Conservation (phyloP, 306 rosid species). For the Vigna trinervia region DNA sequence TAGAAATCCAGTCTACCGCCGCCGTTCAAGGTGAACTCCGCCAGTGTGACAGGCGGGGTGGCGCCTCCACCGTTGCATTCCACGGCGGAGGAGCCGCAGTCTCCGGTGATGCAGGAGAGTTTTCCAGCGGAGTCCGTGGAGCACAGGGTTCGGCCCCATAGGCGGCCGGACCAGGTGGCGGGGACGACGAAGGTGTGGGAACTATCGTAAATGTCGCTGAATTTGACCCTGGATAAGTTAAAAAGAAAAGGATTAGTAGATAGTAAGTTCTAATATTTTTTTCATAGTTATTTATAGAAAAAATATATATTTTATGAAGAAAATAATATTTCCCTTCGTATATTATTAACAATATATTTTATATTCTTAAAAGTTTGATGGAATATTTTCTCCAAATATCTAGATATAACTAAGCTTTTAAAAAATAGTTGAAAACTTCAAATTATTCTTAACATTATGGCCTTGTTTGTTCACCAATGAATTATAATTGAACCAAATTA, state of each 20-base stretch:
- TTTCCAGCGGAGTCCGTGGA: constrained; percentile 51
- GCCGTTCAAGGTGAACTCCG: constrained; percentile 73
- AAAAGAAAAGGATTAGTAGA: too few species aligned
- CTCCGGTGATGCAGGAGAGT: constrained; percentile 69
- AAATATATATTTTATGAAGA: too few species aligned
- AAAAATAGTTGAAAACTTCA: too few species aligned
- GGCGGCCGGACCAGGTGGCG: constrained; percentile 75
- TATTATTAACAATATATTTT: too few species aligned
- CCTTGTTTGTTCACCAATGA: too few species aligned
- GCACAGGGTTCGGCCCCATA: constrained; percentile 78
- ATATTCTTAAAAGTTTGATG: too few species aligned
- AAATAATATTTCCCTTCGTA: too few species aligned
- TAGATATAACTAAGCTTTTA: too few species aligned
- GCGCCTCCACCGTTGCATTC: constrained; percentile 64
- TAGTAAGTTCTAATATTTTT: background rate
- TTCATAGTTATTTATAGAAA: too few species aligned
- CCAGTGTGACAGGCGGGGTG: constrained; percentile 61
- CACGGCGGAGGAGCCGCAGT: constrained; percentile 63
- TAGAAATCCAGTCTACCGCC: constrained; percentile 71
- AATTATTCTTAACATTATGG: too few species aligned
- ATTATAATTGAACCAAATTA: too few species aligned
- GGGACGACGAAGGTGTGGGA: constrained; percentile 54
- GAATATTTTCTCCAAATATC: too few species aligned
- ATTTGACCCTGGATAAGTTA: constrained; percentile 37
- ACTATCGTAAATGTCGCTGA: constrained; percentile 64